Evolutionary conservation across 2,329 filamentous ascomycete species (phyloP).

Genomic region (Didymella glomerata): DNA sequence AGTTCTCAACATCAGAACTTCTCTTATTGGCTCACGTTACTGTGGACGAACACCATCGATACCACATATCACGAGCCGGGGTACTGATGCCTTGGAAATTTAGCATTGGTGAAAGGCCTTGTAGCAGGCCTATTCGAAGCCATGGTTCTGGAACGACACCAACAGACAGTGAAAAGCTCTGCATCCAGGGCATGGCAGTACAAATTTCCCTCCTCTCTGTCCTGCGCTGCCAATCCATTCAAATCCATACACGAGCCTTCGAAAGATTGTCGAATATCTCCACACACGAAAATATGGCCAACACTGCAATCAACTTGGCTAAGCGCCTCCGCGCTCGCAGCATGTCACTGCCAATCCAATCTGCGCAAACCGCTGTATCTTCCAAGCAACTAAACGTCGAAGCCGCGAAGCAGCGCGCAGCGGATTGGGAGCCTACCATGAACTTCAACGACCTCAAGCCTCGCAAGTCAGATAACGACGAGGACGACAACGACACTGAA

Average conservation of each 20-base stretch:
- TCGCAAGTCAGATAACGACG: not conserved
- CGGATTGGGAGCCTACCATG: conserved; percentile 16
- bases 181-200: not conserved
- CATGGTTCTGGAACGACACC: not conserved
- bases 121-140: not conserved
- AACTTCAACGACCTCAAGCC: not conserved
- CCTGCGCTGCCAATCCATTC: not conserved
- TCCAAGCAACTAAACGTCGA: not conserved
- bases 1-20: not conserved
- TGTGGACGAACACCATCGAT: not conserved
- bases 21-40: not conserved
- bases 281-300: not conserved
- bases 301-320: not conserved
- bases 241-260: not conserved
- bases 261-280: not conserved
- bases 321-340: not conserved
- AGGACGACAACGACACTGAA: not conserved
- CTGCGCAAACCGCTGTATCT: not conserved
- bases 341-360: not conserved
- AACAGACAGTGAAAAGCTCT: not conserved
- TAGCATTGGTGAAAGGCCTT: not conserved
- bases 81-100: not conserved
- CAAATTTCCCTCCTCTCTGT: not conserved
- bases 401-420: conserved; percentile 2
- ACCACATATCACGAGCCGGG: not conserved